phyloP scores from a whole-genome alignment of 805 yeast species.

The Pichia californica region DNA sequence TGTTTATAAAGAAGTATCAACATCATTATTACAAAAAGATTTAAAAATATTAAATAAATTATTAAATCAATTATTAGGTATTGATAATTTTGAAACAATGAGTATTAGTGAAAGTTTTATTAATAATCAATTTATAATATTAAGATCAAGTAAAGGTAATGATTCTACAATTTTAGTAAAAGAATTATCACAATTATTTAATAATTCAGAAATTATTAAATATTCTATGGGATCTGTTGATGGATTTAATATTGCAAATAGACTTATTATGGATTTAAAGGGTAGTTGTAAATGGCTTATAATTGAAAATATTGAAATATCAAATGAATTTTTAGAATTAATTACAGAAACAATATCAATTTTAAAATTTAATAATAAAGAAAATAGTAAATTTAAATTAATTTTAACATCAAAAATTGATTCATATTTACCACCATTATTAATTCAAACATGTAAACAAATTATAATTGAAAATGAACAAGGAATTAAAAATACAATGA shows the following conservation, averaged over 20 bases:
- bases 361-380: constrained; percentile 7
- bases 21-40: constrained; percentile 42
- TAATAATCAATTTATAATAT: constrained; percentile 35
- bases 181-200: constrained; percentile 33
- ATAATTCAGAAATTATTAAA: constrained; percentile 27
- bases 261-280: constrained; percentile 41
- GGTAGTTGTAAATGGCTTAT: constrained; percentile 62
- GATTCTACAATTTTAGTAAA: constrained; percentile 60
- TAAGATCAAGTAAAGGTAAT: constrained; percentile 53
- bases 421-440: constrained; percentile 45
- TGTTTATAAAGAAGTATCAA: constrained; percentile 38
- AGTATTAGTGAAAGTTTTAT: constrained; percentile 24
- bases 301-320: constrained; percentile 75
- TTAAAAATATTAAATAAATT: constrained; percentile 34
- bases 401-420: constrained; percentile 57
- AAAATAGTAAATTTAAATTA: constrained; percentile 39
- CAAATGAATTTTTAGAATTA: constrained; percentile 53
- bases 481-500: constrained; percentile 47
- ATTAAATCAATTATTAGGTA: constrained; percentile 17
- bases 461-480: constrained; percentile 57
- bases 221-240: constrained; percentile 76
- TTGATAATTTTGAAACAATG: not conserved
- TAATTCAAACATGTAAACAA: constrained; percentile 49
- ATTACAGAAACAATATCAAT: constrained; percentile 42
- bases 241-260: constrained; percentile 50